Evolutionary conservation across 202 grass and related monocot species (phyloP), one percentile per base, ranked within the genome.

Genomic region (Bolboschoenoplectus hybrid): DNA sequence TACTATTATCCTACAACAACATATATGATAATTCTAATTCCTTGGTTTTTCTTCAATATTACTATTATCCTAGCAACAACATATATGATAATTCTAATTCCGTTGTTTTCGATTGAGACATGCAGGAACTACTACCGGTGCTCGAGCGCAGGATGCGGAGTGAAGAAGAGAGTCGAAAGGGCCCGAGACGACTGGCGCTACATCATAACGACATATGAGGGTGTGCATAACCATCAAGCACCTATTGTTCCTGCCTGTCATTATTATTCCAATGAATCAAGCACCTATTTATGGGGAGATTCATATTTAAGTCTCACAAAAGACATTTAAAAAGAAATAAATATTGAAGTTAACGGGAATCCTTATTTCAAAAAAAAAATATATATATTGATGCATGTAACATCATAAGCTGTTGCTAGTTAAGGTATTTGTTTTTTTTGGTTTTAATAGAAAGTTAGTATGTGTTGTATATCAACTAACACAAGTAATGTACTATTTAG

Each of bases 121-220:
- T 49, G 14, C 87, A 97, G 92, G 89, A 97, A 97, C 75, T 97
- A 97, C 85, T 97, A 91, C 78, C 89, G 89, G 1, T 97, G 95
- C 85, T 89, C 91, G 0, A 89, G 32, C n/a, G 88, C 88, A 63
- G 91, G 88, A 35, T 97, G 95, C 57, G 75, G 44, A 16, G 92
- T 97, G 63, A 97, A 94, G 91, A 97, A 97, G 76, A 91, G 87
- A 69, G 89, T 97, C 34, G 89, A 94, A 85, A 88, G 95, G 44
- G 83, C 85, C 44, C 38, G 63, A 6, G 91, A 97, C 46, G 92
- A 94, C 85, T 64, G 58, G 32, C 47, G 88, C 68, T 93, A 90
- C 85, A 90, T 97, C 77, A 84, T 97, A 87, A 97, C 92, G 10
- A 90, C 92, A 49, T 97, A 97, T 63, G 88, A 97, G n/a, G 95